Conservation (phyloP, 2,329 filamentous ascomycete genomes). For the Ploettnerulaceae sp. region DNA sequence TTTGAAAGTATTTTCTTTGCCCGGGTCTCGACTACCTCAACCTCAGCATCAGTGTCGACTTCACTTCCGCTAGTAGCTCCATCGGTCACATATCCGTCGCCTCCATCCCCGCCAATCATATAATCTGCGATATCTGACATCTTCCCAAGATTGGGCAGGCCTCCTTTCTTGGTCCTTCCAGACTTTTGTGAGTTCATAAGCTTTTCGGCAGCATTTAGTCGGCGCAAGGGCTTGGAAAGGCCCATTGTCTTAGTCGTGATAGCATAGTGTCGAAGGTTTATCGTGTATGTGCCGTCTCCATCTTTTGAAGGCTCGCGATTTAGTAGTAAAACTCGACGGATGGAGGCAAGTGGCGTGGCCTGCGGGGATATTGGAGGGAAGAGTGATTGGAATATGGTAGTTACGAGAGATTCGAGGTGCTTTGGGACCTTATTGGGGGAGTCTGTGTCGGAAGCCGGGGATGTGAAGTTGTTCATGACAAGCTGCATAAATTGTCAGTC, state of each 20-base stretch:
- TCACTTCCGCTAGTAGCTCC: slow-evolving; percentile 76
- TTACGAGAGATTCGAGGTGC: slow-evolving; percentile 88
- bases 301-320: slow-evolving; percentile 65
- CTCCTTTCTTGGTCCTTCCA: slow-evolving; percentile 60
- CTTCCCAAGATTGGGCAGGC: slow-evolving; percentile 82
- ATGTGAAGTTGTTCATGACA: slow-evolving; percentile 97
- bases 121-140: slow-evolving; percentile 93
- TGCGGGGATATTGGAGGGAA: slow-evolving; percentile 96
- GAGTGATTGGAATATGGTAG: slow-evolving; percentile 90
- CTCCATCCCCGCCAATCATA: slow-evolving; percentile 76
- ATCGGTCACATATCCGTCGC: slow-evolving; percentile 81
- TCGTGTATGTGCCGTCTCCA: slow-evolving; percentile 64
- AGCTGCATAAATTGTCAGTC: slow-evolving; percentile 47
- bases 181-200: slow-evolving; percentile 49
- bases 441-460: slow-evolving; percentile 50
- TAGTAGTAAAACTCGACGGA: slow-evolving; percentile 82
- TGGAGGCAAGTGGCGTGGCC: slow-evolving; percentile 82
- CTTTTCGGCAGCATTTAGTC: slow-evolving; percentile 81
- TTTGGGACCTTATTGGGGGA: slow-evolving; percentile 72
- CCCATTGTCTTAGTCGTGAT: slow-evolving; percentile 87
- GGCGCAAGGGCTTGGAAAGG: slow-evolving; percentile 75
- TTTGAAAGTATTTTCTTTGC: slow-evolving; percentile 55
- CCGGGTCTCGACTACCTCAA: slow-evolving; percentile 70
- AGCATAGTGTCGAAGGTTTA: slow-evolving; percentile 90
- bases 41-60: slow-evolving; percentile 88